These are phyloP conservation scores for Gentiana macrophylla DNA, from an alignment of 257 asterid genomes.

Conservation along the genomic window DNA sequence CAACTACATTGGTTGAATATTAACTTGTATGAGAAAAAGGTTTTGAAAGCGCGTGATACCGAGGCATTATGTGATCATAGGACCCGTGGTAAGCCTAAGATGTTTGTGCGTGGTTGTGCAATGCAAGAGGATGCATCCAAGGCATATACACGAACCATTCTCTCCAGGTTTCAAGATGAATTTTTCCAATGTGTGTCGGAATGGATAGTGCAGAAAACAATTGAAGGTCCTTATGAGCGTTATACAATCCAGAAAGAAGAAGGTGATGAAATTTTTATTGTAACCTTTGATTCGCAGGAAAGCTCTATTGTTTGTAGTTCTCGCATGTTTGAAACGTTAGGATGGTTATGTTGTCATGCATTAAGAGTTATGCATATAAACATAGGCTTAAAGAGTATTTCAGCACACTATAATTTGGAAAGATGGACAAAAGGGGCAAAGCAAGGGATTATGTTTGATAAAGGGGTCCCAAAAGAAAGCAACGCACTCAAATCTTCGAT, in stretches of 20 bases:
- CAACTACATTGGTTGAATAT: background rate
- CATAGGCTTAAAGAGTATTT: background rate
- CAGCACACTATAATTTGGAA: background rate
- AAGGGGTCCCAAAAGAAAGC: too few relatives aligned
- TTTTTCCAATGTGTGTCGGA: background rate
- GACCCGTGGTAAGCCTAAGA: background rate
- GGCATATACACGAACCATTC: background rate
- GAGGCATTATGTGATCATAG: background rate
- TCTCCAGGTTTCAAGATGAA: background rate
- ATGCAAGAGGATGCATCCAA: constrained; percentile 1
- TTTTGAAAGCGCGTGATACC: background rate
- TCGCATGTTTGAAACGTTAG: background rate
- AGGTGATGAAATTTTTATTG: background rate
- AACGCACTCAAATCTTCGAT: background rate
- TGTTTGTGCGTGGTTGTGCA: too few relatives aligned
- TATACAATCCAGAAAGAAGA: background rate
- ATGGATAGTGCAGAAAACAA: background rate
- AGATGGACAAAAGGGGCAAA: background rate
- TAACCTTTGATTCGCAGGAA: background rate
- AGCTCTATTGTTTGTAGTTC: background rate
- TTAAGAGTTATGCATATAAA: background rate
- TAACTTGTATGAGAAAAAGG: background rate
- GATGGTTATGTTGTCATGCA: background rate
- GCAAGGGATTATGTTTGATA: background rate
- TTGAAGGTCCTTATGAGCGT: background rate